Base-by-base conservation (phyloP, 345 rosid species). In the Raphanus sativus region DNA sequence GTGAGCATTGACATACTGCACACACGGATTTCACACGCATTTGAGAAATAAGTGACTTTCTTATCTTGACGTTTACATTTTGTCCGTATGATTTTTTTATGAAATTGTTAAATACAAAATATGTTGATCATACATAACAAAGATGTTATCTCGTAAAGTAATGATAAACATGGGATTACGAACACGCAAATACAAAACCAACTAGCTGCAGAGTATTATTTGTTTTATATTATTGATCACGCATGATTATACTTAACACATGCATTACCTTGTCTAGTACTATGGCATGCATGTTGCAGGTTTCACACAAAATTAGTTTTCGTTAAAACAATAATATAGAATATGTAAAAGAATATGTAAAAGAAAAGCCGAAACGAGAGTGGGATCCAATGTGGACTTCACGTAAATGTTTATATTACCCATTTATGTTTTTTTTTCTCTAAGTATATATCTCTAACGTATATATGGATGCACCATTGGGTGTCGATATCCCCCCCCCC, bases 361-460 rank as follows among this genome's bases (percentile, higher is more conserved):
- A 40, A 13, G 12, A 36, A 70, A 64, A 38, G 59, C 63, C 15
- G 5, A 55, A 8, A 63, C 8, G 17, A 71, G 61, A 77, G 67
- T 71, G 81, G 81, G 65, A 77, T 77, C 81, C 81, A 77, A 71
- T 56, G 76, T 56, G 67, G 80, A 70, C 38, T 70, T 40, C 76
- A 56, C 56, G 67, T 65, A 56, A 17, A 63, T 63, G 62, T 34
- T 50, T 62, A 34, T 69, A 62, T 59, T 55, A 6, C 16, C 36
- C 55, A 34, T 55, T 69, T 61, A 4, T 58, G 15, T n/a, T n/a
- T 63, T 11, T 64, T 25, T 15, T 8, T 12, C 24, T 17, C 6
- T 10, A 2, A 5, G n/a, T 13, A 48, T 50, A 7, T 24, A 8
- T 2, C 9, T 69, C 13, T 10, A 61, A 26, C 33, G 24, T 38